Evolutionary conservation across 306 rosid genomes (phyloP).

Genomic region (Senna tora): DNA sequence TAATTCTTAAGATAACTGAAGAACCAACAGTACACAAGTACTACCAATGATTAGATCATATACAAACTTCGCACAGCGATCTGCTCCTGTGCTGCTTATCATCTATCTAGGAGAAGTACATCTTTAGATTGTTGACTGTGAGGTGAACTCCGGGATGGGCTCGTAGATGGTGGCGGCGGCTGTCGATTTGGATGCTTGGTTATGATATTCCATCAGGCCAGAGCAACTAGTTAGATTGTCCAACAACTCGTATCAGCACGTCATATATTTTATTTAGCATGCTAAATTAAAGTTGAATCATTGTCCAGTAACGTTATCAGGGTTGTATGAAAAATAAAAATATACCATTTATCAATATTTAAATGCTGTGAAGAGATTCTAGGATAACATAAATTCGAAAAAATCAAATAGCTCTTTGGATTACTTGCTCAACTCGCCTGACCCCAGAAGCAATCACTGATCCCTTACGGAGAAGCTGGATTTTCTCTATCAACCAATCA

Average conservation of each 20-base stretch:
- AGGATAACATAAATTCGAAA: slow-evolving; percentile 3
- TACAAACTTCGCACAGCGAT: slow-evolving; percentile 61
- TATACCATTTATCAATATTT: neutral
- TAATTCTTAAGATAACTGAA: neutral
- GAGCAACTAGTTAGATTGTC: slow-evolving; percentile 47
- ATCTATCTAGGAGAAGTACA: slow-evolving; percentile 39
- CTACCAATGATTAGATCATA: slow-evolving; percentile 69
- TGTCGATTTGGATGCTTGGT: slow-evolving; percentile 65
- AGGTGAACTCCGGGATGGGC: slow-evolving; percentile 43
- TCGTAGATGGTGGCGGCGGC: slow-evolving; percentile 41
- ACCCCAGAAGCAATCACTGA: slow-evolving; percentile 64
- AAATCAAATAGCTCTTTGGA: slow-evolving; percentile 19
- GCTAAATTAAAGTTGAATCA: neutral
- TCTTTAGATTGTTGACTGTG: slow-evolving; percentile 33
- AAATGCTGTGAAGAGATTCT: neutral
- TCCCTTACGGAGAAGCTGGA: slow-evolving; percentile 68
- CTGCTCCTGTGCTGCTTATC: slow-evolving; percentile 54
- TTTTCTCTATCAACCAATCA: slow-evolving; percentile 71
- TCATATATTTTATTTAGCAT: neutral
- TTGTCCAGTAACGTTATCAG: too few species aligned
- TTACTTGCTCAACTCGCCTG: slow-evolving; percentile 63
- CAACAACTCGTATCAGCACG: slow-evolving; percentile 27
- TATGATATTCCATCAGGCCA: slow-evolving; percentile 79
- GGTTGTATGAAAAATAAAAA: too few species aligned
- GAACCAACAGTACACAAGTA: neutral